A percentile compares a stretch with the other conserved stretches of the same genome.
These are phyloP conservation scores for Solanum infundibuliforme DNA, from an alignment of 257 asterid species.

Conservation along the genomic window DNA sequence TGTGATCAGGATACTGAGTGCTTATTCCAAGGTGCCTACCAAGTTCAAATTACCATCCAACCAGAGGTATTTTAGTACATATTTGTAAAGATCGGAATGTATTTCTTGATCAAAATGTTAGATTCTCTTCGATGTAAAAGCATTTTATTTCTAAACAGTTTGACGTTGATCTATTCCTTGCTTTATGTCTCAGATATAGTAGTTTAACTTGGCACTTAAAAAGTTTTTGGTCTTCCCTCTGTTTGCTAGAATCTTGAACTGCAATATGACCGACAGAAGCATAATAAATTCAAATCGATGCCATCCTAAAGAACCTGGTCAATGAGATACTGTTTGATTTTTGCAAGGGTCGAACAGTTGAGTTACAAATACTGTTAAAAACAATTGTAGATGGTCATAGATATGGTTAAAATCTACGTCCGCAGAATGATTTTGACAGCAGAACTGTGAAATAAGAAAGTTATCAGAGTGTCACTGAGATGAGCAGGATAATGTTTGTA, in stretches of 20 bases:
- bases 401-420: not conserved
- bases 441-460: not conserved
- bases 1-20: conserved; percentile 54
- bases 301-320: not conserved
- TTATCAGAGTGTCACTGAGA: not conserved
- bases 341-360: not conserved
- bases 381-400: not conserved
- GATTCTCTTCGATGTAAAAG: not conserved
- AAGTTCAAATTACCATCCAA: conserved; percentile 44
- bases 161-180: not conserved
- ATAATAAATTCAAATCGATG: not conserved
- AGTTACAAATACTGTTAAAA: not conserved
- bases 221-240: not conserved
- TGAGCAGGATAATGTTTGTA: not conserved
- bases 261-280: not conserved
- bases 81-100: not conserved
- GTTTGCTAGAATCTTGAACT: not conserved
- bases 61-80: conserved; percentile 39
- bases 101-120: not conserved
- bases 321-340: not conserved
- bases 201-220: not conserved
- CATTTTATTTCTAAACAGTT: not conserved
- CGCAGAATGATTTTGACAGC: not conserved
- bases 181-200: not conserved
- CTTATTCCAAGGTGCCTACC: conserved; percentile 65